phyloP scores from a whole-genome alignment of 805 yeast species.

The Candida krabiensis region DNA sequence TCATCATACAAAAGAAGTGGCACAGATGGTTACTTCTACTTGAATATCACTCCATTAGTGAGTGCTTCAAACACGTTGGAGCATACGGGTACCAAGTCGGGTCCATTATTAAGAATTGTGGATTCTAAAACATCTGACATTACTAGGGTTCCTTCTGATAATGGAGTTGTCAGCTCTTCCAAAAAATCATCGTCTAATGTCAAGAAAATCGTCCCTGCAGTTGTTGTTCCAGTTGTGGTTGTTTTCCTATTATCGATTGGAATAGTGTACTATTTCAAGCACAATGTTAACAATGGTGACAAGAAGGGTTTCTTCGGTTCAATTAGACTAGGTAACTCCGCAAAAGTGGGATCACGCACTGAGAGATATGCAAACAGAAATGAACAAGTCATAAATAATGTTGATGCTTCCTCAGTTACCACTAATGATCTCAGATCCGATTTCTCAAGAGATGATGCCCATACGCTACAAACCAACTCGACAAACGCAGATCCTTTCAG shows the following conservation, averaged over 20 bases:
- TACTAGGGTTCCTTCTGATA: slow-evolving; percentile 42
- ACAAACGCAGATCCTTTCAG: not conserved
- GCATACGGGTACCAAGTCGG: slow-evolving; percentile 38
- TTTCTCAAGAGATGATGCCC: slow-evolving; percentile 9
- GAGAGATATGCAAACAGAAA: slow-evolving; percentile 12
- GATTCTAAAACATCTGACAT: slow-evolving; percentile 35
- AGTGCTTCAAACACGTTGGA: slow-evolving; percentile 35
- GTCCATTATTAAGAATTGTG: slow-evolving; percentile 41
- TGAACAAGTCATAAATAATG: slow-evolving; percentile 12
- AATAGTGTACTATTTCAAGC: slow-evolving; percentile 34
- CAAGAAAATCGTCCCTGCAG: slow-evolving; percentile 41
- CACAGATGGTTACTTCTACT: slow-evolving; percentile 36
- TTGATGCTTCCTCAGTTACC: slow-evolving; percentile 20
- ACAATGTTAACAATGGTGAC: slow-evolving; percentile 19
- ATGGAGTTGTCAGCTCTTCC: slow-evolving; percentile 23
- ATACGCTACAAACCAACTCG: slow-evolving; percentile 16
- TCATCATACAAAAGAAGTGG: slow-evolving; percentile 26
- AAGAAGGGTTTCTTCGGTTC: slow-evolving; percentile 17
- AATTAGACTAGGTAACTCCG: slow-evolving; percentile 14
- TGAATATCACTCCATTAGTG: slow-evolving; percentile 39
- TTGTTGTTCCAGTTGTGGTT: slow-evolving; percentile 41
- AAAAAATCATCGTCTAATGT: slow-evolving; percentile 23
- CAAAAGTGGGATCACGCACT: slow-evolving; percentile 12
- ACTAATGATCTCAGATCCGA: slow-evolving; percentile 25
- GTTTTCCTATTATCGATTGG: slow-evolving; percentile 29